Base-by-base conservation (phyloP, 2,329 filamentous ascomycete species). In the Sporothrix sp. region DNA sequence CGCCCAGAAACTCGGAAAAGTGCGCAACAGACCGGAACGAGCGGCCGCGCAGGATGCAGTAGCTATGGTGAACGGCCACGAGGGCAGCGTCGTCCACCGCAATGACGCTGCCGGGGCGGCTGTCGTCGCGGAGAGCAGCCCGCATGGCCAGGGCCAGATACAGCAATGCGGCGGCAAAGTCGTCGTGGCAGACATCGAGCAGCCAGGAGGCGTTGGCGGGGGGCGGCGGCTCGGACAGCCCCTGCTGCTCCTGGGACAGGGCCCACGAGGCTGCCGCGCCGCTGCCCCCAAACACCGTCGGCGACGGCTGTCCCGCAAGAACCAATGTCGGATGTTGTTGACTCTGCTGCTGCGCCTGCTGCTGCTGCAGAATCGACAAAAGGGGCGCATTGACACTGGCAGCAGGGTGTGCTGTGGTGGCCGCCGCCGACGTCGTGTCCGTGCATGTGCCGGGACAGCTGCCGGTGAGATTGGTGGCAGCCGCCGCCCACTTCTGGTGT, bases 151-250 rank as follows among this genome's bases (percentile, higher is more conserved):
- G 44, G 4, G 57, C 46, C 36, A 57, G 44, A 48, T 59, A 57
- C 11, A 58, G 40, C 38, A 61, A 51, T 1, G 59, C 59, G 1
- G 55, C 54, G 10, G 50, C 54, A 42, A 61, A 61, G 52, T 59
- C 56, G 42, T 59, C 60, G 33, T 58, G 58, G 50, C 58, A 59
- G 4, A 63, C 44, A 36, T 61, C 55, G 6, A 59, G 38, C 3
- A 62, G 54, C 56, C 59, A 61, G 28, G 33, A 28, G 1, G 36
- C 42, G 32, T 16, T 23, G 10, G 20, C 14, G 7, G 27, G 3
- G 47, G 45, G 7, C 5, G n/a, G n/a, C 14, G 37, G 25, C 18
- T 18, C 21, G 7, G 38, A 40, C 20, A n/a, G 8, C 20, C 11
- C 38, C 38, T 4, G 5, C 20, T 27, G 20, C n/a, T 8, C 20